Evolutionary conservation across 495 filamentous ascomycete species (phyloP).

Genomic region (Hapsidospora chrysogenum): DNA sequence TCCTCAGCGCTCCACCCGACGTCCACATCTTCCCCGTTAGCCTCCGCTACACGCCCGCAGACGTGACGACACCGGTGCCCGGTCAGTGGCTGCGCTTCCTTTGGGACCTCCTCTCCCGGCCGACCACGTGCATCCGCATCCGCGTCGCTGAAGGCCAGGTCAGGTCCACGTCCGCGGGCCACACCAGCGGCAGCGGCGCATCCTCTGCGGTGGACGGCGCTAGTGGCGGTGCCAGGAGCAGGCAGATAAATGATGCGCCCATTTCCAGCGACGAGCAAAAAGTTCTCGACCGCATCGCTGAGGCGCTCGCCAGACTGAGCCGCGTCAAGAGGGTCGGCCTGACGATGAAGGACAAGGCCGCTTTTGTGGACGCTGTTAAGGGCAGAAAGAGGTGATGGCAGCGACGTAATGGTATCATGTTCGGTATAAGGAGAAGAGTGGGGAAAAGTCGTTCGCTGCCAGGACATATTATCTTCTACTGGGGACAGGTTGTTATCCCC

Average conservation of each 20-base stretch:
- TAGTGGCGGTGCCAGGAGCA: slow-evolving; percentile 11
- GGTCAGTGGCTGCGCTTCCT: slow-evolving; percentile 50
- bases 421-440: no score
- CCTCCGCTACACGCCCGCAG: slow-evolving; percentile 70
- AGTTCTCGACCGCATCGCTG: slow-evolving; percentile 58
- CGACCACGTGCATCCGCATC: slow-evolving; percentile 79
- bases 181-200: slow-evolving; percentile 8
- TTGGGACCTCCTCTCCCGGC: slow-evolving; percentile 71
- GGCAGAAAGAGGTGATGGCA: slow-evolving; percentile 7
- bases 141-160: slow-evolving; percentile 62
- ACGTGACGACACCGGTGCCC: slow-evolving; percentile 83
- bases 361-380: slow-evolving; percentile 52
- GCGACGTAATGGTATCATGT: no score
- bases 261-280: slow-evolving; percentile 38
- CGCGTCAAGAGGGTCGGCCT: slow-evolving; percentile 82
- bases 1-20: slow-evolving; percentile 44
- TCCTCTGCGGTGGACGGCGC: slow-evolving; percentile 7
- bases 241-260: slow-evolving; percentile 18
- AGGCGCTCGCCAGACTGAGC: slow-evolving; percentile 75
- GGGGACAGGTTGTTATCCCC: no score
- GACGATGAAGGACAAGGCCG: slow-evolving; percentile 64
- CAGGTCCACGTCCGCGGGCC: slow-evolving; percentile 22
- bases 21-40: slow-evolving; percentile 77
- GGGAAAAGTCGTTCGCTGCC: no score
- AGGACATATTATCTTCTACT: no score